Percentiles rank a stretch among this genome's conserved stretches.
Evolutionary conservation across 257 asterid genomes (phyloP).

Genomic region (Linaria vulgaris): DNA sequence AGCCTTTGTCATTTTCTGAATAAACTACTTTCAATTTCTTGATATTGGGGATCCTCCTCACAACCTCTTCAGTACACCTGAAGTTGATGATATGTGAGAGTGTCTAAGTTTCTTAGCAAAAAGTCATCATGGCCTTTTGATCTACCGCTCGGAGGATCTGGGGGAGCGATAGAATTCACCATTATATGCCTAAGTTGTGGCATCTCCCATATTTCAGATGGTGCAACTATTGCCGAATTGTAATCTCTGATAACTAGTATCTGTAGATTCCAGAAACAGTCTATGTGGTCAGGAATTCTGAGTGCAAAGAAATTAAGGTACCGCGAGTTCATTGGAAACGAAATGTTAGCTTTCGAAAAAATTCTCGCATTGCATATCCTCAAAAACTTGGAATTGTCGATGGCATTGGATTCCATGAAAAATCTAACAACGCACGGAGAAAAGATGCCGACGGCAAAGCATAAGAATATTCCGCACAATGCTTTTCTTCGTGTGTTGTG

Average conservation of each 20-base stretch:
- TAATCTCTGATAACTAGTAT: neutral
- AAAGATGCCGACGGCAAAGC: neutral
- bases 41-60: conserved; percentile 17
- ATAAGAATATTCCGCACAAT: neutral
- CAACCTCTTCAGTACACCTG: conserved; percentile 8
- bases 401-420: neutral
- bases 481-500: neutral
- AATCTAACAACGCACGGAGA: neutral
- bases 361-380: neutral
- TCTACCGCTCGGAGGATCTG: conserved; percentile 7
- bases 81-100: neutral
- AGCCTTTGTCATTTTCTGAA: neutral
- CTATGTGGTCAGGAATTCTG: neutral
- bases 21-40: conserved; percentile 4
- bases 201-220: conserved; percentile 19
- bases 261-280: conserved; percentile 9
- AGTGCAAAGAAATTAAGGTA: neutral
- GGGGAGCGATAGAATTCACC: neutral
- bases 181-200: conserved; percentile 9
- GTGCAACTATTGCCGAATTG: neutral
- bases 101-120: conserved; percentile 8
- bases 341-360: neutral
- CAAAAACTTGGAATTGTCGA: neutral
- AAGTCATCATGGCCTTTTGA: neutral
- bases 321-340: neutral